A percentile compares a stretch with the other conserved stretches of the same genome.
Evolutionary conservation across 768 basidiomycete genomes (phyloP).

Genomic region (Boletus patriciae): DNA sequence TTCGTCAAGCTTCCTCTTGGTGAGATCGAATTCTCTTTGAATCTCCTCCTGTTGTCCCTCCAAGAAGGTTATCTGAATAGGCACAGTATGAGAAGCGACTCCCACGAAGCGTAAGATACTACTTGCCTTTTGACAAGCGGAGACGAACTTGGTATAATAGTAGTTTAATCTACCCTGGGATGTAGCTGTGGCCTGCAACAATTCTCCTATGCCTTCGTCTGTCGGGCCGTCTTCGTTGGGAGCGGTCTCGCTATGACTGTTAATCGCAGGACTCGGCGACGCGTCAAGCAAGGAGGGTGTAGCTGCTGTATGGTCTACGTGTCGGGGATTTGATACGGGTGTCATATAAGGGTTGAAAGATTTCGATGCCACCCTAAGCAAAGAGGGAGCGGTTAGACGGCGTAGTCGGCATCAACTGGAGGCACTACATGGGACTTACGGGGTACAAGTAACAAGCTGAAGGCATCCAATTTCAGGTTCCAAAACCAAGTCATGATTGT

Average conservation of each 20-base stretch:
- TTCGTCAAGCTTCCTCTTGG: slow-evolving; percentile 19
- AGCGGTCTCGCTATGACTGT: not conserved
- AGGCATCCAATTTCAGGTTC: not conserved
- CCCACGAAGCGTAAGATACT: not conserved
- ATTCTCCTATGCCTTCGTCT: slow-evolving; percentile 1
- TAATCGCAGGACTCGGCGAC: slow-evolving; percentile 9
- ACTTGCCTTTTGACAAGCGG: slow-evolving; percentile 14
- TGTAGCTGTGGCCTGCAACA: slow-evolving; percentile 19
- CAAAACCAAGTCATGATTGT: not conserved
- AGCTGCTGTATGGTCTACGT: not conserved
- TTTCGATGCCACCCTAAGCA: slow-evolving; percentile 15
- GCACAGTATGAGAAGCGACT: not conserved
- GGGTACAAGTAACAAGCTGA: slow-evolving; percentile 11
- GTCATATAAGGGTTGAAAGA: slow-evolving; percentile 28
- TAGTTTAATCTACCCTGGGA: slow-evolving; percentile 14
- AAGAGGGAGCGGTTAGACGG: not conserved
- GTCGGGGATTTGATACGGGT: slow-evolving; percentile 26
- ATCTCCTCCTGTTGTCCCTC: slow-evolving; percentile 16
- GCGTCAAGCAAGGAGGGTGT: not conserved
- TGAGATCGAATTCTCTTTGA: slow-evolving; percentile 13
- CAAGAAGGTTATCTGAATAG: slow-evolving; percentile 16
- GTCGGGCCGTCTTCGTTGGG: not conserved
- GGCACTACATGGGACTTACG: slow-evolving; percentile 12
- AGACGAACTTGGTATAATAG: slow-evolving; percentile 13
- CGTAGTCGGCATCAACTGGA: not conserved